Evolutionary conservation across 208 protist species (phyloP).

Genomic region (Entamoeba nuttalli): DNA sequence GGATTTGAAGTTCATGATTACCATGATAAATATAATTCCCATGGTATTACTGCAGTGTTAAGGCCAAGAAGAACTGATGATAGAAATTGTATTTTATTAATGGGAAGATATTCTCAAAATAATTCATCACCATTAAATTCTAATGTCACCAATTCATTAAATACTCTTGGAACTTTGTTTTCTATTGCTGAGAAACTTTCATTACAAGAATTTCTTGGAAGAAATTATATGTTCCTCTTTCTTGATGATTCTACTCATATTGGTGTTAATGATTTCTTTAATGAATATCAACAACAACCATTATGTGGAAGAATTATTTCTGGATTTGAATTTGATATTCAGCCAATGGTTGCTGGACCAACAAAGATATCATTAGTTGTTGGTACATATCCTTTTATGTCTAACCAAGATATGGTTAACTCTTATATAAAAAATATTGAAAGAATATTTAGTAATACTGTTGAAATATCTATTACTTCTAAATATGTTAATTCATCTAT

Average conservation of each 20-base stretch:
- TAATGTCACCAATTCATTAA: neutral
- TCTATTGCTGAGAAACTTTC: neutral
- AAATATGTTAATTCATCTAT: neutral
- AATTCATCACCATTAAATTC: neutral
- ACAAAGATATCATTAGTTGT: neutral
- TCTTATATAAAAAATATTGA: neutral
- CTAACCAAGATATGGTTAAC: neutral
- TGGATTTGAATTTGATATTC: neutral
- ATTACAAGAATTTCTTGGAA: neutral
- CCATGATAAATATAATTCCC: neutral
- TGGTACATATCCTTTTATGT: neutral
- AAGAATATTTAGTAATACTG: neutral
- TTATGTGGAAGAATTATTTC: neutral
- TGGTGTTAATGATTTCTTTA: neutral
- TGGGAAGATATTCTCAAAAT: neutral
- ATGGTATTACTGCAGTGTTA: neutral
- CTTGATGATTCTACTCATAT: neutral
- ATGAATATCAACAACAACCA: neutral
- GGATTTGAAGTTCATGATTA: neutral
- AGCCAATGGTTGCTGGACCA: neutral
- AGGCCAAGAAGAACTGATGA: neutral
- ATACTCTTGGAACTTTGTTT: neutral
- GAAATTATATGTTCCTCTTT: neutral
- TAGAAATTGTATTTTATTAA: neutral
- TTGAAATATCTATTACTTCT: neutral